Base-by-base conservation (phyloP, 1,284 basidiomycete species). In the Phlebopus sp. region DNA sequence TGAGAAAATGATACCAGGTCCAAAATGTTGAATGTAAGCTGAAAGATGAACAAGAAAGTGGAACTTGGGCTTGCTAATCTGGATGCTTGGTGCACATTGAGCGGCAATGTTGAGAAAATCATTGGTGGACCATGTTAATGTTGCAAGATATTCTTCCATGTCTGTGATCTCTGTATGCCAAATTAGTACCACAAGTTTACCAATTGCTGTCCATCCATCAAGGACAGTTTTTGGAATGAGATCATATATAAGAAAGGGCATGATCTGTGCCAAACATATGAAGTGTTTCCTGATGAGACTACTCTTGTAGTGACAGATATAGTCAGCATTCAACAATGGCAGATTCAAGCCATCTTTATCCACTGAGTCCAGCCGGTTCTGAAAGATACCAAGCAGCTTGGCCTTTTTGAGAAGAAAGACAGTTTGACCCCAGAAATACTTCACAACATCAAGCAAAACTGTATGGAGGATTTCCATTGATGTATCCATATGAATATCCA, bases 381-480 rank as follows among this genome's bases (percentile, higher is more conserved):
- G 53, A 21, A 69, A 63, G 0, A 40, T 19, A 1, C 29, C 19
- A 11, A 64, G 49, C 0, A 46, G 9, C 0, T 58, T 44, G 0
- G 39, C 13, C 46, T 65, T 66, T 7, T 61, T 49, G 0, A 67
- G 40, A 3, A 61, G 41, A 21, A 34, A 57, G 0, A 58, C 43
- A 0, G 58, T 61, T 19, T 70, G 62, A 0, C 50, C 58, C 68
- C 68, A 70, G 27, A 63, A 62, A 19, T 71, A 71, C 18, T 70
- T 71, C 2, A 68, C 60, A 0, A 67, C 36, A 1, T 68, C 64
- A 0, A 71, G 58, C 1, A 70, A 60, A 5, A 64, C 50, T 0
- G 59, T 66, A 40, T 69, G 65, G 0, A 68, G 49, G 4, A 55
- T 53, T 46, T 69, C 66, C 0, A 52, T 55, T 0, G 67, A 65